Base-by-base conservation (phyloP, 257 asterid species). In the Ajuga chamaepitys region DNA sequence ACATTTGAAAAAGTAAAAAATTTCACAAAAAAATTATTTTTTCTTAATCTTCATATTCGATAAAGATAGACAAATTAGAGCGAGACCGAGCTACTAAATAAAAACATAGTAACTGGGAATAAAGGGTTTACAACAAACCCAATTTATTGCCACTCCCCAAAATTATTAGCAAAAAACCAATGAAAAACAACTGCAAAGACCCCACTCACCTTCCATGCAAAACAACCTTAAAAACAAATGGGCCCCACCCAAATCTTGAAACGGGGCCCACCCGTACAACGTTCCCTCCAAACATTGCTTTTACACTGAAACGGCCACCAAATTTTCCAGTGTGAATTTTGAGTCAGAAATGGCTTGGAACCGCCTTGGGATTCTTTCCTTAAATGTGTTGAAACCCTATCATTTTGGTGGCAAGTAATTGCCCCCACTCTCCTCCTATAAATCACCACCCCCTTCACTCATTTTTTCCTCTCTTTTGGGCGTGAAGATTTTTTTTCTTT, bases 281-380 rank as follows among this genome's bases (percentile, higher is more conserved):
- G 50, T 70, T 60, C 69, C 74, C 69, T 38, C 75, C 69, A 62
- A 53, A 71, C 70, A 32, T 32, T 9, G 65, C 66, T 42, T 21
- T 44, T 38, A 5, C 28, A 7, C 40, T 26, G 64, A 42, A n/a
- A 62, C 53, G 66, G 60, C 41, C 25, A 25, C 54, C 53, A 70
- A 51, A 4, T 42, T n/a, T 35, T 17, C 58, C 68, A 5, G 42
- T 53, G 70, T n/a, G 65, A 28, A 51, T 40, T 66, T 18, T 13
- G 70, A 35, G 52, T 54, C 58, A 16, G 58, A 30, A 11, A 72
- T 72, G 72, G 72, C 55, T 21, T 25, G 46, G 60, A 71, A 71
- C 71, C 60, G 71, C 61, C 38, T 12, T 18, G 22, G 62, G 56
- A 56, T 59, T 14, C 68, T 45, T 7, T 56, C 20, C n/a, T n/a